Evolutionary conservation across 2,329 filamentous ascomycete genomes (phyloP), one percentile per base, ranked within the genome.

Genomic region (Exophiala alcalophila): DNA sequence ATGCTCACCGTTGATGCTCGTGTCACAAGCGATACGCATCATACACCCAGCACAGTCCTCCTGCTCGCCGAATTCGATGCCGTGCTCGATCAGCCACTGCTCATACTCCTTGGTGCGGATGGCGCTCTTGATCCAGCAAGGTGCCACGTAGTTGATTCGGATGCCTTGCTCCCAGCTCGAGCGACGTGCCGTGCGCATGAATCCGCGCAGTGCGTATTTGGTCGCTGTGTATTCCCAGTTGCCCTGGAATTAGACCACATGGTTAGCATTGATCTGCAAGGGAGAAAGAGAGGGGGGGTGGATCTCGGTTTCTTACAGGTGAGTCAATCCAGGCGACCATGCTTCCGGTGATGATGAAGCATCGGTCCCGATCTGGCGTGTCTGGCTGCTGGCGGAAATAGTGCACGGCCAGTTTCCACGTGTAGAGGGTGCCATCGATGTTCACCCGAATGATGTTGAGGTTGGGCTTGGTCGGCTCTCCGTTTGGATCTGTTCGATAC

Each of bases 251-350:
- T n/a, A n/a, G n/a, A n/a, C n/a, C n/a, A n/a, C n/a, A n/a, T n/a
- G n/a, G n/a, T n/a, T n/a, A n/a, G n/a, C n/a, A 11, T 16, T 5
- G 35, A 27, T 5, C 23, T 14, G 18, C 21, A 10, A n/a, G 29
- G 9, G 6, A 25, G 25, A 23, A 27, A 6, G 23, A 4, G 15
- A 21, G 2, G 7, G 15, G 4, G 15, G 19, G 18, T 12, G 15
- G 16, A 11, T 31, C 16, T 15, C 12, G 14, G 7, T 60, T 54
- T 10, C 47, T 51, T 8, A 61, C 54, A 20, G 68, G 67, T 5
- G 65, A 66, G 44, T 75, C 73, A 32, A 72, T 65, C 54, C 65
- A 76, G 0, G 64, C 67, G 0, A 70, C 69, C 55, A 76, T 65
- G 40, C 67, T 71, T 3, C 68, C 68, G 0, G 67, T 73, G 15